Percentiles rank a stretch among this genome's conserved stretches.
phyloP scores from a whole-genome alignment of 75 land plant species.

The Sequoia sempervirens region DNA sequence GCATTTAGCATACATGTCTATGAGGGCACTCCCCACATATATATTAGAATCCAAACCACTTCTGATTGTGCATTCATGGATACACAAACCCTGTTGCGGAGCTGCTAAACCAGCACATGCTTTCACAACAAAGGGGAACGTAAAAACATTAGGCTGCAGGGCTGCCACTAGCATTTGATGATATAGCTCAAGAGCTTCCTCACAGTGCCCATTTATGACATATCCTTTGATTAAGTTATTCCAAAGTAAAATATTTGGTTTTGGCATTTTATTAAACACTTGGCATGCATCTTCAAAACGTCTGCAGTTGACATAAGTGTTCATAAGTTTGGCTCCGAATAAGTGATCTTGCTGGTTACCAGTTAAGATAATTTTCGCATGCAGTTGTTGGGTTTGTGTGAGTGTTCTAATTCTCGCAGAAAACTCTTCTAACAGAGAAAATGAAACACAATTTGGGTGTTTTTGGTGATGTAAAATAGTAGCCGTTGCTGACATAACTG shows the following conservation, averaged over 20 bases:
- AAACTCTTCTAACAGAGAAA: neutral
- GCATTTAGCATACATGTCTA: constrained; percentile 45
- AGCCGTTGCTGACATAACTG: neutral
- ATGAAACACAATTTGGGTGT: neutral
- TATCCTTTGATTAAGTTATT: constrained; percentile 30
- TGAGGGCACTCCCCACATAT: constrained; percentile 32
- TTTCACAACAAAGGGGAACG: constrained; percentile 36
- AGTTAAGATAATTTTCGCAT: neutral
- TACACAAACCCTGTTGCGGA: constrained; percentile 10
- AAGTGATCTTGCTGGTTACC: neutral
- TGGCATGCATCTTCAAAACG: neutral
- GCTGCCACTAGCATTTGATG: constrained; percentile 21
- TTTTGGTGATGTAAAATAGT: neutral
- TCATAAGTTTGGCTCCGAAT: neutral
- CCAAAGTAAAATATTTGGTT: constrained; percentile 24
- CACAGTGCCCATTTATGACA: constrained; percentile 6
- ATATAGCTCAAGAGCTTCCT: constrained; percentile 16
- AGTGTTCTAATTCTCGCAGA: neutral
- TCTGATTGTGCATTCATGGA: constrained; percentile 22
- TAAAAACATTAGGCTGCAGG: constrained; percentile 27
- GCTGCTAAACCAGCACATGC: constrained; percentile 14
- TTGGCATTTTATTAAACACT: constrained; percentile 24
- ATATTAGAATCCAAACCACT: constrained; percentile 23
- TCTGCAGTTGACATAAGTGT: neutral
- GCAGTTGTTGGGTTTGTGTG: neutral